These are phyloP conservation scores for Fusarium irregulare DNA, from an alignment of 2,329 filamentous ascomycete genomes.

Conservation along the genomic window DNA sequence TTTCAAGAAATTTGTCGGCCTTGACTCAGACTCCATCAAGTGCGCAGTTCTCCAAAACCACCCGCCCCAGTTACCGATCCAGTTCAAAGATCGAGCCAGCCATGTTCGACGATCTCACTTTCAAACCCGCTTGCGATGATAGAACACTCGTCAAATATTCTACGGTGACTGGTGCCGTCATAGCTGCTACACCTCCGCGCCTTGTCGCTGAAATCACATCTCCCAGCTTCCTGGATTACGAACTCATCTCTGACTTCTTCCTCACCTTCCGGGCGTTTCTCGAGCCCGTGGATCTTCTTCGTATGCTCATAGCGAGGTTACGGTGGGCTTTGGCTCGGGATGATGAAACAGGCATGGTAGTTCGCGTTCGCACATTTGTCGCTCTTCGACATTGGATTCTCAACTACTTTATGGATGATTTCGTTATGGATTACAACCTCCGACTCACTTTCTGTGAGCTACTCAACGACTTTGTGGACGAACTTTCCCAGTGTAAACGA, in stretches of 20 bases:
- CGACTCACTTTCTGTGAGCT: slow-evolving; percentile 82
- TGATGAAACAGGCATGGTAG: slow-evolving; percentile 89
- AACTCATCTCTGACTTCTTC: slow-evolving; percentile 97
- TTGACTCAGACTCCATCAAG: slow-evolving; percentile 50
- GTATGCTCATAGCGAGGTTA: slow-evolving; percentile 85
- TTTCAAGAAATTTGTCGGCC: slow-evolving; percentile 38
- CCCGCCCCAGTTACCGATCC: slow-evolving; percentile 61
- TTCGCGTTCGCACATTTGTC: slow-evolving; percentile 95
- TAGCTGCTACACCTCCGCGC: slow-evolving; percentile 88
- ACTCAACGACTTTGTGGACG: slow-evolving; percentile 75
- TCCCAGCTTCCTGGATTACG: slow-evolving; percentile 94
- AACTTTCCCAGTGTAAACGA: slow-evolving; percentile 59
- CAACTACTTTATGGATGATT: slow-evolving; percentile 98
- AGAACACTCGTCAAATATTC: slow-evolving; percentile 85
- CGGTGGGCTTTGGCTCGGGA: slow-evolving; percentile 84
- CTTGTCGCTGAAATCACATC: slow-evolving; percentile 97
- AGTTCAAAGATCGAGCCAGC: slow-evolving; percentile 71
- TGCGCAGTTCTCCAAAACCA: slow-evolving; percentile 55
- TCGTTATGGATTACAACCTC: slow-evolving; percentile 79
- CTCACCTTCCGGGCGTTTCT: slow-evolving; percentile 93
- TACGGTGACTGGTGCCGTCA: slow-evolving; percentile 75
- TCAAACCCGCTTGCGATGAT: slow-evolving; percentile 83
- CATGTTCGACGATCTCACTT: slow-evolving; percentile 85
- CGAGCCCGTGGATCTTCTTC: slow-evolving; percentile 78
- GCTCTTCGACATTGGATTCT: slow-evolving; percentile 96